phyloP scores from a whole-genome alignment of 2,329 filamentous ascomycete species.

The Colletotrichum siamense region DNA sequence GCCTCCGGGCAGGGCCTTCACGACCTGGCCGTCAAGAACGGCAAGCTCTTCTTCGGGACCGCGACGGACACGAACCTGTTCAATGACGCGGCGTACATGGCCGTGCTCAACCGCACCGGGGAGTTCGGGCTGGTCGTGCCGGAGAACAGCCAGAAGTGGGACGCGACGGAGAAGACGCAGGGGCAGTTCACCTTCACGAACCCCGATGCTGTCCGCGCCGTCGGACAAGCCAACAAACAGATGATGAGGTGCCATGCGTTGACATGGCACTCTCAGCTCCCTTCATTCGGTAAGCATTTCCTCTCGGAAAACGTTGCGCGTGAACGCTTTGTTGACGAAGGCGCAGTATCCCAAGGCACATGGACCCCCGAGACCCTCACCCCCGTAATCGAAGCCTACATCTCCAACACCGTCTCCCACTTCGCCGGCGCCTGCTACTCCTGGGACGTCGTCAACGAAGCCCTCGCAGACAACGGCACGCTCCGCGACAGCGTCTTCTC shows the following conservation, averaged over 20 bases:
- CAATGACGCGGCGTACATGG: constrained; percentile 55
- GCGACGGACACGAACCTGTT: constrained; percentile 61
- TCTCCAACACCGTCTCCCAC: constrained; percentile 49
- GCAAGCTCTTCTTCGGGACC: constrained; percentile 65
- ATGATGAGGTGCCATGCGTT: constrained; percentile 67
- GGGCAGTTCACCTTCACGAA: constrained; percentile 65
- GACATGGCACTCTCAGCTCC: constrained; percentile 68
- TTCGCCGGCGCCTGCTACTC: constrained; percentile 51
- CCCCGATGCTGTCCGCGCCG: constrained; percentile 53
- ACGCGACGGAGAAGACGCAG: constrained; percentile 61
- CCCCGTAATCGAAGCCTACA: constrained; percentile 54
- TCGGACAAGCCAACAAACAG: constrained; percentile 46
- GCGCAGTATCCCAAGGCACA: constrained; percentile 58
- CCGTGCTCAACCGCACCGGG: constrained; percentile 54
- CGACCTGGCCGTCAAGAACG: constrained; percentile 54
- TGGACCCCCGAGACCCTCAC: constrained; percentile 54
- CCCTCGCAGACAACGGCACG: constrained; percentile 59
- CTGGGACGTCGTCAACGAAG: constrained; percentile 61
- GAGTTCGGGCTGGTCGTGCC: constrained; percentile 69
- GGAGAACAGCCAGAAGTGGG: constrained; percentile 66
- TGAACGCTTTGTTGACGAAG: constrained; percentile 37
- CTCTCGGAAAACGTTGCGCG: fast-evolving
- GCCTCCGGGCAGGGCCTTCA: constrained; percentile 43
- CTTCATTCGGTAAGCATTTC: constrained; percentile 38
- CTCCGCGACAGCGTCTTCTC: constrained; percentile 55